phyloP scores from a whole-genome alignment of 140 eudicot genomes.

The Senecio squalidus region DNA sequence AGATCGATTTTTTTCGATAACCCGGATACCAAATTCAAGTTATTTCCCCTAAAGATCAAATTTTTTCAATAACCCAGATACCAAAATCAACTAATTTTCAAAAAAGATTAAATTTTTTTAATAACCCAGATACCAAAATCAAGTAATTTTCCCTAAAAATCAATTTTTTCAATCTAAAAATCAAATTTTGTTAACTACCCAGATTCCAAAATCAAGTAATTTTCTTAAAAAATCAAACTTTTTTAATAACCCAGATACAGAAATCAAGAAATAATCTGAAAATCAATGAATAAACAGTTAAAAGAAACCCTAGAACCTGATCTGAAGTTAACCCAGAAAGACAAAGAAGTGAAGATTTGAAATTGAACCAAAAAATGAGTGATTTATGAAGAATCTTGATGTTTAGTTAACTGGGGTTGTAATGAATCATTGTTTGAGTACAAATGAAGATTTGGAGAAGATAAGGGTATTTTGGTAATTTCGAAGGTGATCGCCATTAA shows the following conservation, averaged over 20 bases:
- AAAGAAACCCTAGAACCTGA: slow-evolving; percentile 24
- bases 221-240: no score
- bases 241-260: no score
- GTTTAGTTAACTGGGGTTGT: slow-evolving; percentile 20
- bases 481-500: no score
- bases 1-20: slow-evolving; percentile 1
- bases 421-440: slow-evolving; percentile 8
- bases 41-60: slow-evolving; percentile 10
- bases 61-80: neutral
- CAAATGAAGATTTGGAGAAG: neutral
- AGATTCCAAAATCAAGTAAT: neutral
- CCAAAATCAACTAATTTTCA: neutral
- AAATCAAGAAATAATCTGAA: no score
- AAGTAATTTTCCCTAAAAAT: neutral
- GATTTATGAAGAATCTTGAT: slow-evolving; percentile 3
- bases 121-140: neutral
- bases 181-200: slow-evolving; percentile 3
- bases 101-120: slow-evolving; percentile 6
- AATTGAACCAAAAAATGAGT: neutral
- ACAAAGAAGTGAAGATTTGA: neutral
- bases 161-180: no score
- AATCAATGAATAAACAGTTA: slow-evolving; percentile 7
- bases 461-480: slow-evolving; percentile 17
- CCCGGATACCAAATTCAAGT: neutral
- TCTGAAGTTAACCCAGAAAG: slow-evolving; percentile 12